Evolutionary conservation across 1,284 basidiomycete genomes (phyloP), one percentile per base, ranked within the genome.

Genomic region (Phellopilus nigrolimitatus): DNA sequence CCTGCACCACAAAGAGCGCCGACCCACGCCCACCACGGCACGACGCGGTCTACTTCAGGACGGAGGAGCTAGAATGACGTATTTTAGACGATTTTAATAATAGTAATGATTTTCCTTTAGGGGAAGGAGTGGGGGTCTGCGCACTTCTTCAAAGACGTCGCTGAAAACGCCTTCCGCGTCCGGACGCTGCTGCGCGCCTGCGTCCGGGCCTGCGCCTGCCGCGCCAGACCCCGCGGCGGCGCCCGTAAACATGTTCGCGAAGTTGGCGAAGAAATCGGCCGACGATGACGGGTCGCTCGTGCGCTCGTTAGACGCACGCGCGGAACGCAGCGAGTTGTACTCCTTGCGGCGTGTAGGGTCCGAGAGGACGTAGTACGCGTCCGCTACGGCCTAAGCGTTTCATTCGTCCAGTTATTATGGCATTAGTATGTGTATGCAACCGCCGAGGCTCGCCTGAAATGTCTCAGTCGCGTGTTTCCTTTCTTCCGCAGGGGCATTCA

Each of bases 331-430:
- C 0, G 64, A 60, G 61, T 95, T 92, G 63, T 97, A 97, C 68
- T 97, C 94, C 59, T 66, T 72, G 49, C 88, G 78, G 47, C 93
- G 75, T 37, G 82, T 73, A 1, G 81, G 68, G 68, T 97, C 91
- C 0, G 91, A 95, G 22, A 98, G 80, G 6, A 97, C 90, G 66
- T 94, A 98, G 72, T 97, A 97, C 8, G 95, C 95, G 70, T 98
- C 94, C 45, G 95, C 92, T 55, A 97, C 85, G 10, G 84, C 83
- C 88, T 91, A 63, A 34, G 15, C 49, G 25, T 21, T 27, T 31
- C 9, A 39, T 43, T 34, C 15, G 42, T 17, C 30, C 22, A 27
- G 19, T 17, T 17, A 27, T 22, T 28, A 13, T 10, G 22, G 4
- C 33, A 9, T 7, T 25, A 2, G 7, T 24, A 9, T 38, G 34